Conservation (phyloP, 768 basidiomycete species). For the Kwoniella heveanensis region DNA sequence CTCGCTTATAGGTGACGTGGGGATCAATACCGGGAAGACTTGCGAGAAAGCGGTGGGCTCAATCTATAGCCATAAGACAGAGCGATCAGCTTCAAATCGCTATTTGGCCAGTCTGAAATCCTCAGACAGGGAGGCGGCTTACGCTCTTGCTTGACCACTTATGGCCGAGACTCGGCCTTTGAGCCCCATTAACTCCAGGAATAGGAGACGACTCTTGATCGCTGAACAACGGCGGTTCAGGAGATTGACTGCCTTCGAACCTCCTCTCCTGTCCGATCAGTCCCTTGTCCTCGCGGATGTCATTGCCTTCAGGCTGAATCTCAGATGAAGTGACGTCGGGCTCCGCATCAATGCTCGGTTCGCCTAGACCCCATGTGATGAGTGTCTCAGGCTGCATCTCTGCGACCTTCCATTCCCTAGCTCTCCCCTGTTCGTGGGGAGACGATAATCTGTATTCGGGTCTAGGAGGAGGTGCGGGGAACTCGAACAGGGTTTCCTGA, state of each 20-base stretch:
- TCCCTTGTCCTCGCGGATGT: neutral
- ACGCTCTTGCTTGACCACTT: constrained; percentile 25
- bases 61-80: constrained; percentile 14
- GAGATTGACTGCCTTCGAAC: neutral
- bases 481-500: constrained; percentile 29
- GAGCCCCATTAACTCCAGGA: neutral
- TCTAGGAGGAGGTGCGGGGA: constrained; percentile 26
- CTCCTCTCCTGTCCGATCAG: neutral
- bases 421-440: neutral
- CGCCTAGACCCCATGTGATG: constrained; percentile 39
- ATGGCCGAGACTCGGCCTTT: constrained; percentile 7
- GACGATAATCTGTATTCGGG: constrained; percentile 16
- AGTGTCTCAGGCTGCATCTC: constrained; percentile 45
- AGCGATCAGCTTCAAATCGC: no score
- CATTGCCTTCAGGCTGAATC: neutral
- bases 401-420: constrained; percentile 25
- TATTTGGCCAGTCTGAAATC: no score
- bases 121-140: neutral
- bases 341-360: neutral
- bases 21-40: constrained; percentile 19
- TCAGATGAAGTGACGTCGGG: neutral
- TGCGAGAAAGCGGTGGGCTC: constrained; percentile 21
- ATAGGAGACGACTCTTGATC: constrained; percentile 1
- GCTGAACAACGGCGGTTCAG: constrained; percentile 17
- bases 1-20: neutral